Base-by-base conservation (phyloP, 2,329 filamentous ascomycete species). In the Alternaria brassicae region DNA sequence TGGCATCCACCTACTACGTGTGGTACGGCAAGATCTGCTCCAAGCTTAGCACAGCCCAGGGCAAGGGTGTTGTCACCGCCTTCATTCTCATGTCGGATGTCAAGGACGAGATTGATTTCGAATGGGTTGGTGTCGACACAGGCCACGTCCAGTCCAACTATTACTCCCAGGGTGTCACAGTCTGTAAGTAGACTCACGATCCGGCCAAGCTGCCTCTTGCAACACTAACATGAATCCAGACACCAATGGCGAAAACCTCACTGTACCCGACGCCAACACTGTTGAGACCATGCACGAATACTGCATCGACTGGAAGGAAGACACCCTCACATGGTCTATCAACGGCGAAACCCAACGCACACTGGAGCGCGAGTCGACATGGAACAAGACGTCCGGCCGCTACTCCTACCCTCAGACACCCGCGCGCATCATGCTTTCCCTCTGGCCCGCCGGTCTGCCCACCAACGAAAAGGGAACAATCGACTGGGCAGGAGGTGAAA, bases 21-120 rank as follows among this genome's bases (percentile, higher is more conserved):
- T 98, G 95, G 95, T 99, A 98, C 79, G 95, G 95, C 74, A 97
- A 91, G 79, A 89, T 97, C 72, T 91, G 90, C 77, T 92, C 92
- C 54, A 91, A 83, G 56, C 83, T 98, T 78, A 95, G 92, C 84
- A 94, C 93, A 0, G 90, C 89, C 65, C 89, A 91, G 72, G 93
- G 93, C 58, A 81, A 84, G 44, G 95, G 95, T 84, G 95, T 99
- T 21, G 91, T 99, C n/a, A 96, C 93, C 2, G 94, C 93, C 28
- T 99, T 99, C 77, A 99, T 99, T 77, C 83, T 98, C 74, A 88
- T 97, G 79, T 93, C 91, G 34, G 94, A 98, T 73, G 91, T 96
- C 73, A 96, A 97, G 84, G 95, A 99, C 74, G 95, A 99, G 80
- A 97, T 99, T 72, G 95, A 99, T 81, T 98, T 92, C 77, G 95